A percentile compares a stretch with the other conserved stretches of the same genome.
These are phyloP conservation scores for Dothistroma septosporum DNA, from an alignment of 2,329 filamentous ascomycete species.

Conservation along the genomic window DNA sequence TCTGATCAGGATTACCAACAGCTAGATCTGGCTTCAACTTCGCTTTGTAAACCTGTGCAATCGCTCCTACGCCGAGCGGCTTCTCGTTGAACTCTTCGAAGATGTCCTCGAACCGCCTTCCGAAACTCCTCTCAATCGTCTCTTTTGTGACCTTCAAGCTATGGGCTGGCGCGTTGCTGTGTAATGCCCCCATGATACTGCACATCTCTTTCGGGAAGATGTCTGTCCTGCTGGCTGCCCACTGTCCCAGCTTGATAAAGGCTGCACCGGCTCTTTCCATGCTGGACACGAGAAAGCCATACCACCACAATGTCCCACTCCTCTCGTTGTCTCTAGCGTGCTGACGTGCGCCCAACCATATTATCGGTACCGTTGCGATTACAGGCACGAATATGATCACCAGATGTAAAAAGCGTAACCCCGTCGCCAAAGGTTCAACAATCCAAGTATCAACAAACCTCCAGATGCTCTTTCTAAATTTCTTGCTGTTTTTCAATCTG, in stretches of 20 bases:
- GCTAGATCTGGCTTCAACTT: slow-evolving; percentile 79
- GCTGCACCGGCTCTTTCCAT: slow-evolving; percentile 95
- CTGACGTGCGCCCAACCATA: slow-evolving; percentile 70
- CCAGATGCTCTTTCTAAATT: slow-evolving; percentile 56
- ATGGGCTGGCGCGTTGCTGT: slow-evolving; percentile 91
- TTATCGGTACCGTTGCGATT: slow-evolving; percentile 69
- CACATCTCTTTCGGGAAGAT: slow-evolving; percentile 95
- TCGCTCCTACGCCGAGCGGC: slow-evolving; percentile 88
- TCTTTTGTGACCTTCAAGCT: slow-evolving; percentile 73
- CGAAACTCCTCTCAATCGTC: slow-evolving; percentile 79
- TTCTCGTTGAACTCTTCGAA: slow-evolving; percentile 92
- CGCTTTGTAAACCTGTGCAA: slow-evolving; percentile 96
- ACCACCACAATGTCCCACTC: slow-evolving; percentile 89
- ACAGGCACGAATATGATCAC: slow-evolving; percentile 88
- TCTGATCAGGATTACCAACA: slow-evolving; percentile 46
- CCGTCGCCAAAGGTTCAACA: slow-evolving; percentile 81
- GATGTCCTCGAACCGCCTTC: slow-evolving; percentile 77
- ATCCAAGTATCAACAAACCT: slow-evolving; percentile 68
- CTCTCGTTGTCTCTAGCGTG: slow-evolving; percentile 68
- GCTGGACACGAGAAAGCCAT: slow-evolving; percentile 73
- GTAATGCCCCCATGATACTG: slow-evolving; percentile 85
- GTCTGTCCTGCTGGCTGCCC: slow-evolving; percentile 92
- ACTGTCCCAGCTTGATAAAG: slow-evolving; percentile 99
- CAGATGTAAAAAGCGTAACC: slow-evolving; percentile 80
- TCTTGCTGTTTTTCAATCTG: slow-evolving; percentile 56